Conservation (phyloP, 495 filamentous ascomycete species). For the Neurospora sp. region DNA sequence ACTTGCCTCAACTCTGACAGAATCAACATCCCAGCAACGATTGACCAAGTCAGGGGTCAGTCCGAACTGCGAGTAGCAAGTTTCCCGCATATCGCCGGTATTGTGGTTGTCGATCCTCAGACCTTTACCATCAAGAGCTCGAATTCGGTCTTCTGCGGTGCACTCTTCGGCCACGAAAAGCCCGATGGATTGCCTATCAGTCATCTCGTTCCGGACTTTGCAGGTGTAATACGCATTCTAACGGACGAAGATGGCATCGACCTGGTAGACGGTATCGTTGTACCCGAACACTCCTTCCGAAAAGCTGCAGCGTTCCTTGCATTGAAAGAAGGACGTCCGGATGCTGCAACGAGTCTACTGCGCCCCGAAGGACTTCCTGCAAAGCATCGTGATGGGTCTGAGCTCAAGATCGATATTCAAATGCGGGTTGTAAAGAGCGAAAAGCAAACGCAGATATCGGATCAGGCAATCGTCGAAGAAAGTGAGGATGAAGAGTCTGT, state of each 20-base stretch:
- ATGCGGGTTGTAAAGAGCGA: conserved; percentile 92
- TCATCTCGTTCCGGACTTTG: conserved; percentile 78
- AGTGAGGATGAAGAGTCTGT: conserved; percentile 41
- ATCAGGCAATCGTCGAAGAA: conserved; percentile 35
- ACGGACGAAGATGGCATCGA: conserved; percentile 76
- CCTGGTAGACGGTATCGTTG: conserved; percentile 86
- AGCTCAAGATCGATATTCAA: conserved; percentile 88
- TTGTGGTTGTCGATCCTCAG: conserved; percentile 75
- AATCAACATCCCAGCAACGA: conserved; percentile 67
- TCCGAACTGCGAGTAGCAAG: conserved; percentile 72
- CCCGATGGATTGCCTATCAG: conserved; percentile 71
- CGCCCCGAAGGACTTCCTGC: conserved; percentile 75
- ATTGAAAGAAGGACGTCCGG: conserved; percentile 66
- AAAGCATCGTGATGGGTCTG: conserved; percentile 77
- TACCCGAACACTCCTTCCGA: conserved; percentile 91
- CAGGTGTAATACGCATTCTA: conserved; percentile 66
- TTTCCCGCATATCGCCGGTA: conserved; percentile 94
- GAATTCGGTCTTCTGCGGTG: conserved; percentile 87
- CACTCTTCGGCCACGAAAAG: conserved; percentile 77
- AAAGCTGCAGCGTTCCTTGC: conserved; percentile 76
- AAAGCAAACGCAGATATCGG: conserved; percentile 33
- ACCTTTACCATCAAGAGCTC: conserved; percentile 76
- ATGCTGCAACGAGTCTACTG: conserved; percentile 66
- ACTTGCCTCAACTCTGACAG: conserved; percentile 64
- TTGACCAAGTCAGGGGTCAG: conserved; percentile 55